phyloP scores from a whole-genome alignment of 305 asterid species.

The Solanum hybrid region DNA sequence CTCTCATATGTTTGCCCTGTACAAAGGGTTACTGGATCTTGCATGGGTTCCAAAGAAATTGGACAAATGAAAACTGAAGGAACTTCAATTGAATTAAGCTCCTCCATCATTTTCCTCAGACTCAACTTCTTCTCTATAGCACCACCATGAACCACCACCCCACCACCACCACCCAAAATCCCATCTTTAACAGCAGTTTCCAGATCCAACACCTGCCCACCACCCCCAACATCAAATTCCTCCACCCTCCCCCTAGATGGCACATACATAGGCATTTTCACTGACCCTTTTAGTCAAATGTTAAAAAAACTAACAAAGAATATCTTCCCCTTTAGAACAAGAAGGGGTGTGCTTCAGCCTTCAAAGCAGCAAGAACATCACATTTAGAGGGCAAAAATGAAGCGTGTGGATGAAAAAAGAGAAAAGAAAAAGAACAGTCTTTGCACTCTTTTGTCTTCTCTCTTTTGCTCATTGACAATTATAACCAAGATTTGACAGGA shows the following conservation, averaged over 20 bases:
- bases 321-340: background rate
- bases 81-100: slow-evolving; percentile 29
- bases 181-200: slow-evolving; percentile 43
- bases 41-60: slow-evolving; percentile 42
- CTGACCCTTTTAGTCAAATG: slow-evolving; percentile 3
- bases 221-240: slow-evolving; percentile 28
- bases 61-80: slow-evolving; percentile 44
- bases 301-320: background rate
- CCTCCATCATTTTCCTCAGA: slow-evolving; percentile 33
- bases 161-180: slow-evolving; percentile 40
- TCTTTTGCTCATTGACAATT: slow-evolving; percentile 27
- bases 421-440: slow-evolving; percentile 12
- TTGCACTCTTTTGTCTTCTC: slow-evolving; percentile 17
- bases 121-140: slow-evolving; percentile 24
- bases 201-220: slow-evolving; percentile 46
- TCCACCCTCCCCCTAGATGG: slow-evolving; percentile 24
- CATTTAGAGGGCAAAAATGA: slow-evolving; percentile 17
- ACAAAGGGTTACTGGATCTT: slow-evolving; percentile 46
- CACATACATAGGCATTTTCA: slow-evolving; percentile 34
- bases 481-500: slow-evolving; percentile 25
- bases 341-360: slow-evolving; percentile 6
- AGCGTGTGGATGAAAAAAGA: slow-evolving; percentile 43
- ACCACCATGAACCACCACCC: slow-evolving; percentile 17
- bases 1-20: slow-evolving; percentile 48
- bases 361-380: slow-evolving; percentile 7